Evolutionary conservation across 129 eudicot species (phyloP).

Genomic region (Flaveria robusta): DNA sequence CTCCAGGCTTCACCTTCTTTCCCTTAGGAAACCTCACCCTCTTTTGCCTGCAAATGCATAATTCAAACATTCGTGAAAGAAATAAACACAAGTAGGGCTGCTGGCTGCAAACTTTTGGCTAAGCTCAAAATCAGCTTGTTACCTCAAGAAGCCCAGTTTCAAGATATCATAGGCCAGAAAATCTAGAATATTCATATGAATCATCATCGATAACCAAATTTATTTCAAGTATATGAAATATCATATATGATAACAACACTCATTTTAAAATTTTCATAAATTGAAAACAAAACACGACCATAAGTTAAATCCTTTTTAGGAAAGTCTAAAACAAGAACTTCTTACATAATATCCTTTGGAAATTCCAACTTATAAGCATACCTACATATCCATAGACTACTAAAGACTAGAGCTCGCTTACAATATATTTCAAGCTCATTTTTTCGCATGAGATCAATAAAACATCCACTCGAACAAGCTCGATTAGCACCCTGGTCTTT

Average conservation of each 20-base stretch:
- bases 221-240: not conserved
- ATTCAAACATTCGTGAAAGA: not conserved
- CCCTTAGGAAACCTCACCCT: slow-evolving; percentile 83
- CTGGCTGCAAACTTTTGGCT: not conserved
- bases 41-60: slow-evolving; percentile 51
- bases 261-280: not conserved
- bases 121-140: not conserved
- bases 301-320: not conserved
- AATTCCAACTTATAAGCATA: not conserved
- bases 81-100: not conserved
- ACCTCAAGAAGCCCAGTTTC: not conserved
- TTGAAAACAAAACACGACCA: not conserved
- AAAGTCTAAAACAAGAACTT: not conserved
- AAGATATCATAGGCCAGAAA: not conserved
- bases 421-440: not conserved
- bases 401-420: not conserved
- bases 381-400: not conserved
- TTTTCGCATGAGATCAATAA: not conserved
- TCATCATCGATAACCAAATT: not conserved
- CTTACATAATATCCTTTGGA: not conserved
- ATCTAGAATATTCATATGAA: not conserved
- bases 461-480: not conserved
- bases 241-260: not conserved
- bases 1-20: slow-evolving; percentile 64
- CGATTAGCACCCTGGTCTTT: no score